Evolutionary conservation across 129 eudicot species (phyloP).

Genomic region (Saposhnikovia divaricata): DNA sequence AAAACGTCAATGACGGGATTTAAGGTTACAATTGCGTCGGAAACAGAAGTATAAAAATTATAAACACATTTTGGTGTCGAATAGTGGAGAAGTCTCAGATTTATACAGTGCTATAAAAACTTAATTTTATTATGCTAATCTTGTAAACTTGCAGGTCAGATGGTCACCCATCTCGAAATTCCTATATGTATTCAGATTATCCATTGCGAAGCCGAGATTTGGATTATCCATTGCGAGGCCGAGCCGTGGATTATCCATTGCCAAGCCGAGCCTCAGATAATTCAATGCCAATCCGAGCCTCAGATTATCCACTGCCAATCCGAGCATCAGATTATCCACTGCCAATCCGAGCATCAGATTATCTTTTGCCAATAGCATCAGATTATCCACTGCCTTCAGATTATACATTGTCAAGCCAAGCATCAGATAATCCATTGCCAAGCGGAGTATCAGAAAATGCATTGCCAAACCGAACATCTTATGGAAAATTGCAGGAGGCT

Average conservation of each 20-base stretch:
- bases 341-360: slow-evolving; percentile 13
- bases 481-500: slow-evolving; percentile 34
- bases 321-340: slow-evolving; percentile 17
- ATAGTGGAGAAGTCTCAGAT: neutral
- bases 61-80: neutral
- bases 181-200: slow-evolving; percentile 32
- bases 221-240: slow-evolving; percentile 18
- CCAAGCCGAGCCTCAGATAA: slow-evolving; percentile 7
- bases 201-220: slow-evolving; percentile 12
- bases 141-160: slow-evolving; percentile 41
- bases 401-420: slow-evolving; percentile 34
- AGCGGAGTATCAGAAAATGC: slow-evolving; percentile 32
- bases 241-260: neutral
- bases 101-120: neutral
- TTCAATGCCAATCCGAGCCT: slow-evolving; percentile 35
- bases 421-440: slow-evolving; percentile 23
- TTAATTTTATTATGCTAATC: neutral
- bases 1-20: neutral
- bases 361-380: slow-evolving; percentile 15
- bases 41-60: neutral
- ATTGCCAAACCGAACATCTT: slow-evolving; percentile 34
- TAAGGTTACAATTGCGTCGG: neutral
- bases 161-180: slow-evolving; percentile 33
- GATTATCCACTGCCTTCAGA: neutral
- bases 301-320: neutral